Evolutionary conservation across 2,329 filamentous ascomycete species (phyloP).

Genomic region (Ceratocystis eucalypticola): DNA sequence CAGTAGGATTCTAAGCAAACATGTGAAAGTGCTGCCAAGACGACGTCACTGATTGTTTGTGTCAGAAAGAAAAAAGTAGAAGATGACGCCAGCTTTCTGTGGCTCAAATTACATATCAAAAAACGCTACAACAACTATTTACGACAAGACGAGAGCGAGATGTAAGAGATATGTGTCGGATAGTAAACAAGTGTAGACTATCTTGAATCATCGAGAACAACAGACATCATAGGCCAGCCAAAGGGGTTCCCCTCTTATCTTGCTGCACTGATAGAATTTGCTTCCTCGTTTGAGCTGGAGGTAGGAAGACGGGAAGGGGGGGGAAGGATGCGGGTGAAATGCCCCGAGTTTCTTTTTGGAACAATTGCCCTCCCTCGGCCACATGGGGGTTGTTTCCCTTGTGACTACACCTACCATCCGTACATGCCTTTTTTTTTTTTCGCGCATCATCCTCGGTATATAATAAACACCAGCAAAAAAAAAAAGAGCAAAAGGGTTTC

Average conservation of each 20-base stretch:
- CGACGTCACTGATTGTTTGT: neutral
- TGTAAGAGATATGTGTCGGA: too few relatives aligned
- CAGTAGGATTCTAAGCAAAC: neutral
- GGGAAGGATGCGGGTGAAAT: neutral
- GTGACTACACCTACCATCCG: neutral
- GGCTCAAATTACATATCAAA: too few relatives aligned
- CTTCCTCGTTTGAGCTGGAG: neutral
- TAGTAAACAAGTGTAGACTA: too few relatives aligned
- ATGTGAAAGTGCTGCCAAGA: neutral
- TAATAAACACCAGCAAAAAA: neutral
- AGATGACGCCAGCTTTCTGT: too few relatives aligned
- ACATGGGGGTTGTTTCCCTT: slow-evolving; percentile 8
- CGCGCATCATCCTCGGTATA: slow-evolving; percentile 3
- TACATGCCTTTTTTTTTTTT: slow-evolving; percentile 2
- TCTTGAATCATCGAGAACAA: too few relatives aligned
- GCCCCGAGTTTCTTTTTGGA: neutral
- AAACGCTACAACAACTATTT: too few relatives aligned
- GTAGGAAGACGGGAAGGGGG: neutral
- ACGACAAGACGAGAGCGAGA: too few relatives aligned
- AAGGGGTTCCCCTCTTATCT: neutral
- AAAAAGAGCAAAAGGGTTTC: neutral
- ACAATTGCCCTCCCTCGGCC: slow-evolving; percentile 4
- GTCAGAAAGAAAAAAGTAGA: neutral
- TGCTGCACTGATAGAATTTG: neutral
- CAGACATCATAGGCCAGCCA: too few relatives aligned